A percentile compares a stretch with the other conserved stretches of the same genome.
Conservation (phyloP, 768 basidiomycete species). For the Zangia roseola region DNA sequence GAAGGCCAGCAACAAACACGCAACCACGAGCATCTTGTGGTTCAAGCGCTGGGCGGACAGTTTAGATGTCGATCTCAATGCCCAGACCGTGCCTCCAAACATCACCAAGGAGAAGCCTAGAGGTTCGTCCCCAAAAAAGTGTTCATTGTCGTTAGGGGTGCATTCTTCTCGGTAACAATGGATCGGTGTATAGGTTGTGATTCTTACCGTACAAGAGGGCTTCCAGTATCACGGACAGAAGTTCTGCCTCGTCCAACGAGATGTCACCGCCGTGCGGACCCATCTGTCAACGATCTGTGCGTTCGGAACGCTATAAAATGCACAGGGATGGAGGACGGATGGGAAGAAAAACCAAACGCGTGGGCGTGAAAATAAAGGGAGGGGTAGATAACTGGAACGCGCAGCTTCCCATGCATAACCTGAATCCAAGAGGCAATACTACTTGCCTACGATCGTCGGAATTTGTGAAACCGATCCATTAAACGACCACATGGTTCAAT, state of each 20-base stretch:
- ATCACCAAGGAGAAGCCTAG: slow-evolving; percentile 35
- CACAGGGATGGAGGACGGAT: neutral
- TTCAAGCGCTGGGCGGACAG: slow-evolving; percentile 14
- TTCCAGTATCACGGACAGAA: slow-evolving; percentile 20
- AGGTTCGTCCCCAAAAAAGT: neutral
- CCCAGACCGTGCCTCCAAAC: slow-evolving; percentile 33
- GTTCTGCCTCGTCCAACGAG: slow-evolving; percentile 19
- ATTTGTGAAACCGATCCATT: too few species aligned
- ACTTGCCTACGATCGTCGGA: too few species aligned
- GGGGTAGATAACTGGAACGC: too few species aligned
- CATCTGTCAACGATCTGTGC: slow-evolving; percentile 5
- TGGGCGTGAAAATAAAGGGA: too few species aligned
- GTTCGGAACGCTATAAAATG: neutral
- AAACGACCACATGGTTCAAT: too few species aligned
- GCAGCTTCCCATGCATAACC: too few species aligned
- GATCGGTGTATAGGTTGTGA: too few species aligned
- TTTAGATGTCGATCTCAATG: slow-evolving; percentile 6
- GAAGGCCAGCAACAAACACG: slow-evolving; percentile 28
- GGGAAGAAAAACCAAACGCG: too few species aligned
- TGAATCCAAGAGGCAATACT: too few species aligned
- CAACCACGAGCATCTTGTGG: slow-evolving; percentile 17
- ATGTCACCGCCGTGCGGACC: neutral
- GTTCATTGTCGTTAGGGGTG: neutral
- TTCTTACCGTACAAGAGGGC: slow-evolving; percentile 19
- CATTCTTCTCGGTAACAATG: too few species aligned